Percentiles rank a stretch among this genome's conserved stretches.
Evolutionary conservation across 257 asterid genomes (phyloP).

Genomic region (Ocimum tenuiflorum): DNA sequence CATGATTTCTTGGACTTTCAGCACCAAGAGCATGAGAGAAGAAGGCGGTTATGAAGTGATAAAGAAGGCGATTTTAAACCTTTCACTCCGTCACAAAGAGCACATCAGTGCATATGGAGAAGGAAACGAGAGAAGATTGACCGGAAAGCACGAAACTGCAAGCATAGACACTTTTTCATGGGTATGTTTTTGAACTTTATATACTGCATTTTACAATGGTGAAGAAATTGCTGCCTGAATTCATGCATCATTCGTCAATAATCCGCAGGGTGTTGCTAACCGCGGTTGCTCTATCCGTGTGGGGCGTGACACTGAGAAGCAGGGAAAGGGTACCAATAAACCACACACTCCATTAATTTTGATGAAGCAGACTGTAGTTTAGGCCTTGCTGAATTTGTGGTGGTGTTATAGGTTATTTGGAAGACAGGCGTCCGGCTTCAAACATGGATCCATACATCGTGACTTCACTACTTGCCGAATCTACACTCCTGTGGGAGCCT

Average conservation of each 20-base stretch:
- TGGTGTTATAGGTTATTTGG: constrained; percentile 66
- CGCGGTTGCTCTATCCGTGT: constrained; percentile 98
- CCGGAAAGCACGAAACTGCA: constrained; percentile 96
- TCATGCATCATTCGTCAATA: neutral
- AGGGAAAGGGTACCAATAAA: constrained; percentile 94
- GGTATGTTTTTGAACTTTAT: no score
- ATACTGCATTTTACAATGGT: neutral
- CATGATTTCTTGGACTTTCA: no score
- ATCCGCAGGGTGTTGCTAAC: constrained; percentile 90
- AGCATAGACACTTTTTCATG: constrained; percentile 70
- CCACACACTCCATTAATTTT: no score
- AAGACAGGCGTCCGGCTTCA: constrained; percentile 98
- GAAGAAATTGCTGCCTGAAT: neutral
- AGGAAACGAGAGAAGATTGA: constrained; percentile 89
- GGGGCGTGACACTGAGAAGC: constrained; percentile 96
- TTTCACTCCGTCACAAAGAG: constrained; percentile 79
- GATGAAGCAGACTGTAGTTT: neutral
- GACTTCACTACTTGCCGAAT: constrained; percentile 80
- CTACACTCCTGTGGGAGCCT: constrained; percentile 89
- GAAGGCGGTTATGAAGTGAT: constrained; percentile 87
- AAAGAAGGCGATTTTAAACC: constrained; percentile 82
- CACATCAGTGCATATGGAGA: constrained; percentile 97
- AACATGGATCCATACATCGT: constrained; percentile 98
- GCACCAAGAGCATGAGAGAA: constrained; percentile 89
- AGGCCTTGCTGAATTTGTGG: no score